Base-by-base conservation (phyloP, 1,139 yeast genomes). In the Saccharomyces uvarum region DNA sequence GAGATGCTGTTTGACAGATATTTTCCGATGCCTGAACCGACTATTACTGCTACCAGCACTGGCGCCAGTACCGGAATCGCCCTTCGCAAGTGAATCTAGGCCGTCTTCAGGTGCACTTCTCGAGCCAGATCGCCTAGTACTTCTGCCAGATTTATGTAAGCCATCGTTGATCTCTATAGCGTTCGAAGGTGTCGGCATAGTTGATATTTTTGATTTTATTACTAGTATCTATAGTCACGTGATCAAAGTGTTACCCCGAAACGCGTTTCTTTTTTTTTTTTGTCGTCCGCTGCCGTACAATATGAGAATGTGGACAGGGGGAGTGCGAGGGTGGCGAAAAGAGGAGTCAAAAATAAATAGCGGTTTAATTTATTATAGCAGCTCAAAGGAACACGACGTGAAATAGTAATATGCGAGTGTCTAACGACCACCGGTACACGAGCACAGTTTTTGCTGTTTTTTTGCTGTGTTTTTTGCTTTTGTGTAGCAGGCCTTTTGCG, bases 1-100 rank as follows among this genome's bases (percentile, higher is more conserved):
- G 56, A 93, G 78, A n/a, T 88, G 83, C 71, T 90, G 97, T 69
- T 89, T 90, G 54, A 89, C 95, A 54, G 95, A 85, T 63, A 90
- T 89, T 73, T 90, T 90, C 59, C 97, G 80, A 74, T 90, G 96
- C 60, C 97, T 82, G 72, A 89, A 88, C 60, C 96, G 76, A 51
- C 93, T 57, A 41, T 59, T 62, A 13, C 54, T 48, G 47, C 52
- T 51, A 8, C 42, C 50, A 16, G 29, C 56, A 31, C 53, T 49
- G 49, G 54, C 50, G 24, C 54, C 53, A 42, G 50, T 41, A 8
- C 38, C 31, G 2, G 48, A 46, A 21, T 46, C 29, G 29, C 48
- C 48, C 8, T 24, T 27, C 16, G 7, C 14, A 4, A 46, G 29
- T 21, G 31, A n/a, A 16, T 38, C 44, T 6, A 38, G n/a, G 13